These are phyloP conservation scores for Fusarium lateritium DNA, from an alignment of 2,329 filamentous ascomycete genomes.

Conservation along the genomic window DNA sequence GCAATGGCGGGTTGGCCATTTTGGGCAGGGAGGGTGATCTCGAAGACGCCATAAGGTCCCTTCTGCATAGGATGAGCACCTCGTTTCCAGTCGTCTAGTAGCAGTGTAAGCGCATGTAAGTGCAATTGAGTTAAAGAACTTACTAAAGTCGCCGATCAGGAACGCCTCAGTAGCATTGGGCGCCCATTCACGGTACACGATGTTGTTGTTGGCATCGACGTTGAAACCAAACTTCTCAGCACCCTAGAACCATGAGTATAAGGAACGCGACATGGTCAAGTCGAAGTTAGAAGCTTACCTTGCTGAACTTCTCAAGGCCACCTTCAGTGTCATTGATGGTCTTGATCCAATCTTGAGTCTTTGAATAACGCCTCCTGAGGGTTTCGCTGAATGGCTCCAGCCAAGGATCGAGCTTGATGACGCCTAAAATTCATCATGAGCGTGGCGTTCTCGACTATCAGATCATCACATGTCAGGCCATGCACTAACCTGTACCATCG, in stretches of 20 bases:
- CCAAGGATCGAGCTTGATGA: conserved; percentile 90
- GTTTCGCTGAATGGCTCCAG: conserved; percentile 86
- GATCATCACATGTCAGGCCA: conserved; percentile 40
- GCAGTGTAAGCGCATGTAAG: conserved; percentile 47
- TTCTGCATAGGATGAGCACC: conserved; percentile 89
- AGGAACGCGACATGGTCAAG: conserved; percentile 13
- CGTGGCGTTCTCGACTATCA: conserved; percentile 33
- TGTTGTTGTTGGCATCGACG: conserved; percentile 84
- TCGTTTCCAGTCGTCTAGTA: conserved; percentile 85
- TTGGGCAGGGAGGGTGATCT: conserved; percentile 81
- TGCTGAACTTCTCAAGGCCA: conserved; percentile 91
- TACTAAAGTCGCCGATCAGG: conserved; percentile 95
- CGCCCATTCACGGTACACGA: conserved; percentile 96
- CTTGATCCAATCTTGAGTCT: conserved; percentile 89
- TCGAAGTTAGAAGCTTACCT: conserved; percentile 63
- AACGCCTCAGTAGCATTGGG: conserved; percentile 88
- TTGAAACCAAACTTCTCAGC: conserved; percentile 90
- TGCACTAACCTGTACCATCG: conserved; percentile 78
- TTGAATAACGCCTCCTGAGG: conserved; percentile 81
- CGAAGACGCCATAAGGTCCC: conserved; percentile 88
- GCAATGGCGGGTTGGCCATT: conserved; percentile 84
- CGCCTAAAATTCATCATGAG: conserved; percentile 69
- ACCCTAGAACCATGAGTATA: conserved; percentile 68
- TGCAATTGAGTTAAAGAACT: conserved; percentile 49
- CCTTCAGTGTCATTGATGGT: conserved; percentile 87